These are phyloP conservation scores for Euclidium syriacum DNA, from an alignment of 345 rosid species.

Conservation along the genomic window DNA sequence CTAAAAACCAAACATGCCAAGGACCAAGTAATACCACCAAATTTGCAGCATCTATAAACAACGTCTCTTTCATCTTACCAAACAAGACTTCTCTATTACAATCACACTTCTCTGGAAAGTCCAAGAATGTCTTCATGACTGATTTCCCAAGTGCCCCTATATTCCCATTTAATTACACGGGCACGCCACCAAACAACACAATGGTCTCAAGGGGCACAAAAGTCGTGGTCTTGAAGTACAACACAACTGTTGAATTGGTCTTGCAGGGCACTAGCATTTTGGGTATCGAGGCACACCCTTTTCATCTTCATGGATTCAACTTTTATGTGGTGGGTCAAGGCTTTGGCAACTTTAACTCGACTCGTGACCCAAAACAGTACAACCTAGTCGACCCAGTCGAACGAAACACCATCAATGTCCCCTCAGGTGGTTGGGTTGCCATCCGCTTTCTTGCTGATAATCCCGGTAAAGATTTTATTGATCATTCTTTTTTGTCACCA, in stretches of 20 bases:
- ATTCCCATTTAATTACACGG: slow-evolving; percentile 62
- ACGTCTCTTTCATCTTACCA: slow-evolving; percentile 55
- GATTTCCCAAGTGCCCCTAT: slow-evolving; percentile 58
- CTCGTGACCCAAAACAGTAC: slow-evolving; percentile 46
- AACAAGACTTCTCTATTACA: slow-evolving; percentile 46
- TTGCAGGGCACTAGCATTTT: slow-evolving; percentile 76
- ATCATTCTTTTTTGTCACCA: neutral
- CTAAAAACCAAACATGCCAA: slow-evolving; percentile 63
- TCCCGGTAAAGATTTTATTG: slow-evolving; percentile 45
- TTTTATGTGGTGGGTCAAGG: slow-evolving; percentile 77
- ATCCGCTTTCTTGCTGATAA: slow-evolving; percentile 68
- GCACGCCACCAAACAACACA: slow-evolving; percentile 63
- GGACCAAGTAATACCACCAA: slow-evolving; percentile 60
- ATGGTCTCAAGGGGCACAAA: slow-evolving; percentile 52
- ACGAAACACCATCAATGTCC: slow-evolving; percentile 64
- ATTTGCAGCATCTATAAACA: slow-evolving; percentile 63
- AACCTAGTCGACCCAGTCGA: slow-evolving; percentile 72
- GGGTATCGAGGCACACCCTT: slow-evolving; percentile 74
- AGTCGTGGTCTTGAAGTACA: slow-evolving; percentile 48
- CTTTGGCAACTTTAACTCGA: slow-evolving; percentile 60
- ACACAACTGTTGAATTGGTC: slow-evolving; percentile 60
- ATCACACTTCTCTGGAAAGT: slow-evolving; percentile 40
- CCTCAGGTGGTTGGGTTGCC: slow-evolving; percentile 72
- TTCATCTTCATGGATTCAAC: slow-evolving; percentile 72
- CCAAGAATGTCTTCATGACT: slow-evolving; percentile 44